Base-by-base conservation (phyloP, 257 asterid species). In the Capsicum rhomboideum region DNA sequence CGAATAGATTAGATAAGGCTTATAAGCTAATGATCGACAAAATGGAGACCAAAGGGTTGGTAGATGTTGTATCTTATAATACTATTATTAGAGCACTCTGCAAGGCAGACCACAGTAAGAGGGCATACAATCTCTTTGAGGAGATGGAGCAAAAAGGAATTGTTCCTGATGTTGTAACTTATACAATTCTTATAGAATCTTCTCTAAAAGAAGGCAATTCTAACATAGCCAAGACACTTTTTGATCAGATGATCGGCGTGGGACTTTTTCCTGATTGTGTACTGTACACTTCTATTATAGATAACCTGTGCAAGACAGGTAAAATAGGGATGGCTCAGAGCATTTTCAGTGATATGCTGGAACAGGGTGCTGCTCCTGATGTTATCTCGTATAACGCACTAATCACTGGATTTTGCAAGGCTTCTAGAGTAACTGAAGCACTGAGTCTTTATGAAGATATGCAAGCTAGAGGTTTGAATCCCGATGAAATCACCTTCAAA, bases 31-130 rank as follows among this genome's bases (percentile, higher is more conserved):
- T 97, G 89, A 86, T 85, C 28, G 85, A 82, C 83, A 92, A 90
- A 92, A 95, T 97, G 97, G 98, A 85, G 85, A 88, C 86, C 61
- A 90, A 92, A 86, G 97, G 97, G 55, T 84, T 90, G 83, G 92
- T 91, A 8, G 95, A 97, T 86, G 96, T 92, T 88, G 98, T 94
- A 61, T 92, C 98, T 18, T 96, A 94, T 82, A 94, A 96, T 91
- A 96, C 98, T 7, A 91, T 93, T 82, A 90, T 97, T 75, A 87
- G 78, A 78, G 91, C 97, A 49, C 87, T 94, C 80, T 97, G 98
- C 91, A 92, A 86, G 84, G 86, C 80, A 44, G 90, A 93, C 80
- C 87, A 84, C 85, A 84, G 87, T 37, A 86, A 83, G 79, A 91
- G 85, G 83, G 98, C 98, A 26, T 92, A 89, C 82, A 87, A 87